A percentile compares a stretch with the other conserved stretches of the same genome.
These are phyloP conservation scores for Liquidambar formosana DNA, from an alignment of 164 flowering plant genomes.

Conservation along the genomic window DNA sequence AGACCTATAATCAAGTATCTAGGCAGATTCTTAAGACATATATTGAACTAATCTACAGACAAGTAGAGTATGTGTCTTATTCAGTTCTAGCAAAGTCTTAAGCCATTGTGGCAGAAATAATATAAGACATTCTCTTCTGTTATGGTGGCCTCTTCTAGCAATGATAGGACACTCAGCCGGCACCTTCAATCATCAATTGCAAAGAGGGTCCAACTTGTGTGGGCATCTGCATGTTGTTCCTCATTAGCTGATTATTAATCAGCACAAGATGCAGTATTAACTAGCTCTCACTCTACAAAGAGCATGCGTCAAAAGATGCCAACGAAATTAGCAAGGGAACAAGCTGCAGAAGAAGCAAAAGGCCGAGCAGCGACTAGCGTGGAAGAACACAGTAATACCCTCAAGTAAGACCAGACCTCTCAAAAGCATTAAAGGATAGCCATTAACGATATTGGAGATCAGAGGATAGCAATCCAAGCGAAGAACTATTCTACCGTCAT, in stretches of 20 bases:
- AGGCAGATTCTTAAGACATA: background rate
- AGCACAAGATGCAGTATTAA: background rate
- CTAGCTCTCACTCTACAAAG: background rate
- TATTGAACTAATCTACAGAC: background rate
- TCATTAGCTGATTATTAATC: background rate
- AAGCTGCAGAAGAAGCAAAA: too few relatives aligned
- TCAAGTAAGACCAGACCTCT: too few relatives aligned
- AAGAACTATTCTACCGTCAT: too few relatives aligned
- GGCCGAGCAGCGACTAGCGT: too few relatives aligned
- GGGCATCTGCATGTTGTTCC: background rate
- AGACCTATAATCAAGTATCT: too few relatives aligned
- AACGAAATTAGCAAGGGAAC: too few relatives aligned
- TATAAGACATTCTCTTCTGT: background rate
- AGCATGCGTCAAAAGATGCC: background rate
- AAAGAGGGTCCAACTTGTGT: background rate
- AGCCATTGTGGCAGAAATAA: background rate
- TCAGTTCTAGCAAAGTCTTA: too few relatives aligned
- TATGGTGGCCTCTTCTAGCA: background rate
- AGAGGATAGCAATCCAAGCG: too few relatives aligned
- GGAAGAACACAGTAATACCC: too few relatives aligned
- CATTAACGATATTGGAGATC: too few relatives aligned
- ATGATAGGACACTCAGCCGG: background rate
- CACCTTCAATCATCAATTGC: background rate
- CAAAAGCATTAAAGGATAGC: too few relatives aligned
- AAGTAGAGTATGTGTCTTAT: too few relatives aligned